Evolutionary conservation across 768 basidiomycete genomes (phyloP).

Genomic region (Lyophyllum atratum): DNA sequence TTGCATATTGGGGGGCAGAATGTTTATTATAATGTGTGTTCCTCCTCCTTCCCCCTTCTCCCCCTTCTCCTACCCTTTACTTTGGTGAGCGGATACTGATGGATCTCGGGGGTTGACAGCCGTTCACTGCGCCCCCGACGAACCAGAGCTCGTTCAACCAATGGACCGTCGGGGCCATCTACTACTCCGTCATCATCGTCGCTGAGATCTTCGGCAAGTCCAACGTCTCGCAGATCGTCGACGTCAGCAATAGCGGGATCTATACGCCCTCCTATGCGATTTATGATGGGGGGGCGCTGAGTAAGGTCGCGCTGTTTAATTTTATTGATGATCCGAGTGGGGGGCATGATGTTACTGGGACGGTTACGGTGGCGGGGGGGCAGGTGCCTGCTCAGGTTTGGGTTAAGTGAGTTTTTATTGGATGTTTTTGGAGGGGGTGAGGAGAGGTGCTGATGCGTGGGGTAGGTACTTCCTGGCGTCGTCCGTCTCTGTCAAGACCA

Average conservation of each 20-base stretch:
- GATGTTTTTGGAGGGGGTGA: too few relatives aligned
- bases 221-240: slow-evolving; percentile 65
- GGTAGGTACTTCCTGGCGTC: slow-evolving; percentile 56
- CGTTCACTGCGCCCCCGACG: slow-evolving; percentile 56
- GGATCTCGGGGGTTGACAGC: too few relatives aligned
- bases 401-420: slow-evolving; percentile 55
- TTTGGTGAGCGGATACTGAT: too few relatives aligned
- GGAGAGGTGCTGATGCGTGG: too few relatives aligned
- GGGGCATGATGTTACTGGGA: slow-evolving; percentile 51
- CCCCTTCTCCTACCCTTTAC: not conserved
- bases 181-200: slow-evolving; percentile 71
- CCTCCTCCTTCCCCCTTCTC: not conserved
- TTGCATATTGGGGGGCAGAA: slow-evolving; percentile 69
- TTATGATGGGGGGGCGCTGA: slow-evolving; percentile 68
- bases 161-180: slow-evolving; percentile 76
- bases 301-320: slow-evolving; percentile 71
- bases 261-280: slow-evolving; percentile 72
- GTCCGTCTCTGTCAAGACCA: slow-evolving; percentile 58
- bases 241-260: slow-evolving; percentile 54
- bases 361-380: slow-evolving; percentile 47
- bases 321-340: slow-evolving; percentile 65
- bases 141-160: slow-evolving; percentile 58
- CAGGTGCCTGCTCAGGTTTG: slow-evolving; percentile 48
- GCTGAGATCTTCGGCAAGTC: slow-evolving; percentile 72
- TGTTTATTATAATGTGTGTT: slow-evolving; percentile 65